Percentiles rank a stretch among this genome's conserved stretches.
phyloP scores from a whole-genome alignment of 2,329 filamentous ascomycete species.

The Ophiostoma himal-ulmi region DNA sequence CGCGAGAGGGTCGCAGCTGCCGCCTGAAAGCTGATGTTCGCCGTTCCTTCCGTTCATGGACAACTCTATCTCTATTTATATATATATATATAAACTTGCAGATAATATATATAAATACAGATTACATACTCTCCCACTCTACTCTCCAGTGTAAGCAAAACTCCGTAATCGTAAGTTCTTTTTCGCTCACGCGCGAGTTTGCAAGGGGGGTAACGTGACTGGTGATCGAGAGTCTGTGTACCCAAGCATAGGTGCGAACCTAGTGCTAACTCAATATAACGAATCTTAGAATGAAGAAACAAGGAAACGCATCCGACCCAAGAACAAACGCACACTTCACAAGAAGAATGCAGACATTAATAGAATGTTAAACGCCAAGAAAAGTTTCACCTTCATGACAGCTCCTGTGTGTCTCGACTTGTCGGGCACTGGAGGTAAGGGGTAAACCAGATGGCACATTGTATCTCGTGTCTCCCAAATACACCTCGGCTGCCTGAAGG shows the following conservation, averaged over 20 bases:
- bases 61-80: background rate
- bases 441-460: background rate
- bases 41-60: background rate
- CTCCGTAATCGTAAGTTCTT: background rate
- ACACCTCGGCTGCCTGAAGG: background rate
- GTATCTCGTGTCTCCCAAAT: background rate
- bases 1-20: background rate
- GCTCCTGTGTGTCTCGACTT: slow-evolving; percentile 18
- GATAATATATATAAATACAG: background rate
- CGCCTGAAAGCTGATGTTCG: background rate
- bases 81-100: background rate
- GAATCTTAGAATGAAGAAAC: background rate
- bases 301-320: background rate
- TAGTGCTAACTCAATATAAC: background rate
- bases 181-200: background rate
- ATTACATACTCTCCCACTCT: background rate
- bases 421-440: slow-evolving; percentile 5
- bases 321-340: background rate
- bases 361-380: slow-evolving; percentile 20
- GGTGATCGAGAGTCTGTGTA: background rate
- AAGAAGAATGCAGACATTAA: slow-evolving; percentile 4
- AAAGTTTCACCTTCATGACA: slow-evolving; percentile 15
- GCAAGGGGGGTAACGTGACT: background rate
- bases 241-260: too few species aligned
- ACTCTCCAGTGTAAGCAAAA: background rate